Base-by-base conservation (phyloP, 192 early-diverging fungal genomes). In the Mortierella alpina region DNA sequence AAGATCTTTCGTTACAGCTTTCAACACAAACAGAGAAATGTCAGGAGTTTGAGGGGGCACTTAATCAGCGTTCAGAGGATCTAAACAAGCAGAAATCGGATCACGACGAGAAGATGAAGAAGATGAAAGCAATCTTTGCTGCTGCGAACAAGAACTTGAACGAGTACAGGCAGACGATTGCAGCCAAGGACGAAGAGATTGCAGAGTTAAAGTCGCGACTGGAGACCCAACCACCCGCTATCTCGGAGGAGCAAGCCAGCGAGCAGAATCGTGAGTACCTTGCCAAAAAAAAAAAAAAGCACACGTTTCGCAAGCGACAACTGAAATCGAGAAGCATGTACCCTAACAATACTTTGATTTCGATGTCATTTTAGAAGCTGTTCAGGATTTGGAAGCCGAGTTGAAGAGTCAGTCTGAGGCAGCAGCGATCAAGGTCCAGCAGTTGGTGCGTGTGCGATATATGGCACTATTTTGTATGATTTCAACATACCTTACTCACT, bases 81-180 rank as follows among this genome's bases (percentile, higher is more conserved):
- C 42, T 79, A 5, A 66, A 65, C 14, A 82, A 84, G 15, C 53
- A 71, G 39, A 70, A 78, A 86, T 68, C 66, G 39, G 89, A 89
- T 57, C 84, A 88, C 42, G 85, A 90, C 39, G 87, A 87, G 20
- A 90, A 91, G 58, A 55, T 88, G 63, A 89, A 88, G 55, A 87
- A 89, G 66, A 90, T 88, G 87, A 79, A 84, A 81, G 89, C 84
- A 0, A 88, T 90, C 10, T 90, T 90, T 67, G 86, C 82, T 14
- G 86, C 83, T 50, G 86, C 88, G 17, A 88, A 86, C 46, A 86
- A 86, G 44, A 91, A 82, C 49, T 64, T 91, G 42, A 86, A 84
- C 51, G 85, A 88, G 7, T 86, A 87, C 53, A 77, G 88, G 1
- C 82, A 85, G n/a, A 72, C 82, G 6, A 84, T 88, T 45, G 66